These are phyloP conservation scores for Cercospora sp. DNA, from an alignment of 2,329 filamentous ascomycete genomes.

Conservation along the genomic window DNA sequence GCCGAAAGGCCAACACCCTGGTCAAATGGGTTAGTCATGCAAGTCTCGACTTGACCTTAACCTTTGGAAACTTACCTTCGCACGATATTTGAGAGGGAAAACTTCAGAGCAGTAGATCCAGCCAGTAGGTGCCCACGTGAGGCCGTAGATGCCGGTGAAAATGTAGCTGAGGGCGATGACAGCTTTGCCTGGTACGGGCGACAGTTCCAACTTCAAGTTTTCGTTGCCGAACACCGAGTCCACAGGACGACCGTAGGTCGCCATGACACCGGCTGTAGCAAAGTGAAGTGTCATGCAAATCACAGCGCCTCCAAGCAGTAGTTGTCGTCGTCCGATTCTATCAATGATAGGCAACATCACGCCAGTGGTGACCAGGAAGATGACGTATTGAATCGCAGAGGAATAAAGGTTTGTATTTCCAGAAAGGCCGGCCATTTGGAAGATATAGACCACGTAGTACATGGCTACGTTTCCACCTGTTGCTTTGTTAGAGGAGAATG, in stretches of 20 bases:
- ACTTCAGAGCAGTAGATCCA: slow-evolving; percentile 67
- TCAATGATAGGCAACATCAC: slow-evolving; percentile 45
- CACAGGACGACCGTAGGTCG: slow-evolving; percentile 44
- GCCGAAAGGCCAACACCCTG: slow-evolving; percentile 58
- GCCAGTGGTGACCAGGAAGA: slow-evolving; percentile 45
- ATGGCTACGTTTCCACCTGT: slow-evolving; percentile 34
- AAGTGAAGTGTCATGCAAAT: slow-evolving; percentile 50
- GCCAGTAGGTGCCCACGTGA: slow-evolving; percentile 62
- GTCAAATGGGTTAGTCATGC: background rate
- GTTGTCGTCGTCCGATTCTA: slow-evolving; percentile 40
- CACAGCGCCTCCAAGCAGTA: slow-evolving; percentile 45
- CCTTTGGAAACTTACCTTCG: slow-evolving; percentile 37
- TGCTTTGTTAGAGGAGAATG: background rate
- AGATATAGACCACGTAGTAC: slow-evolving; percentile 60
- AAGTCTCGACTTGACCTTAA: background rate
- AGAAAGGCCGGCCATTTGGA: slow-evolving; percentile 58
- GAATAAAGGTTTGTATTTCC: slow-evolving; percentile 51
- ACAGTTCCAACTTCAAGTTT: slow-evolving; percentile 56
- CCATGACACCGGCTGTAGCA: slow-evolving; percentile 49
- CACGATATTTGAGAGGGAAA: slow-evolving; percentile 61
- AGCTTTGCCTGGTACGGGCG: slow-evolving; percentile 55
- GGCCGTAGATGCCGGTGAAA: slow-evolving; percentile 62
- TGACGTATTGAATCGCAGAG: slow-evolving; percentile 44
- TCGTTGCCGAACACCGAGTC: slow-evolving; percentile 46
- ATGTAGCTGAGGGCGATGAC: slow-evolving; percentile 66